Conservation (phyloP, 768 basidiomycete species). For the Lentinula sp. region DNA sequence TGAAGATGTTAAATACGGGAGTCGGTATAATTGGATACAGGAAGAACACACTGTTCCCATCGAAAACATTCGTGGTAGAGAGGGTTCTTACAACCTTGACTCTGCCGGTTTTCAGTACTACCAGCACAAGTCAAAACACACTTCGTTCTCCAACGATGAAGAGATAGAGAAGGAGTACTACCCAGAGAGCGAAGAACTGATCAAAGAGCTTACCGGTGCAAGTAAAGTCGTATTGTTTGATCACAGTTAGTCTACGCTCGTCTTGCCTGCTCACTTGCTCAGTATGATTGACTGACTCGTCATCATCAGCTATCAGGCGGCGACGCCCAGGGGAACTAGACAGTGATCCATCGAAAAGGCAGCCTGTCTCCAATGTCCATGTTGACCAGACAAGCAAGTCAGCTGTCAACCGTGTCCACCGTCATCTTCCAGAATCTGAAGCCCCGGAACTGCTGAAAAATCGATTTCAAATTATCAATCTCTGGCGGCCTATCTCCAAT, state of each 20-base stretch:
- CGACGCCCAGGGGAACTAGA: conserved; percentile 15
- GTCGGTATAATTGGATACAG: conserved; percentile 6
- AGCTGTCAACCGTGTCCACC: conserved; percentile 38
- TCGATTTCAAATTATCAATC: conserved; percentile 54
- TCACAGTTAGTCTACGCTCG: conserved; percentile 26
- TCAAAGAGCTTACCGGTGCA: conserved; percentile 39
- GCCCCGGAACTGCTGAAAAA: conserved; percentile 34
- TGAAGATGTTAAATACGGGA: conserved; percentile 20
- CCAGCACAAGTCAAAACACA: conserved; percentile 17
- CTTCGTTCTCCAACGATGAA: conserved; percentile 29
- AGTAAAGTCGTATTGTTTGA: conserved; percentile 36
- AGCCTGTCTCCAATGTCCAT: conserved; percentile 27
- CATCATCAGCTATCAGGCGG: conserved; percentile 17
- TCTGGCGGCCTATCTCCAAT: conserved; percentile 51
- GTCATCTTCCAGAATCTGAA: conserved; percentile 42
- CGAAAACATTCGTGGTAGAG: conserved; percentile 34
- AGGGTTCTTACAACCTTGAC: conserved; percentile 26
- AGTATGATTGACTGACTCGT: neutral
- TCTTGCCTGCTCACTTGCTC: neutral
- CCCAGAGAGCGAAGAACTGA: conserved; percentile 32
- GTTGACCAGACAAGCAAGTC: conserved; percentile 47
- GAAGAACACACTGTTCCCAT: conserved; percentile 17
- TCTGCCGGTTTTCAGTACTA: conserved; percentile 30
- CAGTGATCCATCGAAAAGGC: conserved; percentile 13
- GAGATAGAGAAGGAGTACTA: conserved; percentile 34